These are phyloP conservation scores for Fusarium torulosum DNA, from an alignment of 2,329 filamentous ascomycete genomes.

Conservation along the genomic window DNA sequence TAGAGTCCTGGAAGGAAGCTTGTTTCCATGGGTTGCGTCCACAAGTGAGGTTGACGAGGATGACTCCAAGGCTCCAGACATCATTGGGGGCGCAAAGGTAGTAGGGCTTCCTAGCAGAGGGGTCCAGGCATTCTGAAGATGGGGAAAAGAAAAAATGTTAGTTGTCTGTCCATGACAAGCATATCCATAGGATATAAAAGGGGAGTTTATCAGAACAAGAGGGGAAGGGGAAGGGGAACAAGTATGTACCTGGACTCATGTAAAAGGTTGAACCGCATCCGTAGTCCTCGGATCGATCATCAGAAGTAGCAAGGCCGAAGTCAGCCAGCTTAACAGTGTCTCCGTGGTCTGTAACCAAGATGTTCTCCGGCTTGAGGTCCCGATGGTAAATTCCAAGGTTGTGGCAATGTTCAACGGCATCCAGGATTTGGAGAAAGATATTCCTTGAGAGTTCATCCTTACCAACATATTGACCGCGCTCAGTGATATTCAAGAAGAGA, in stretches of 20 bases:
- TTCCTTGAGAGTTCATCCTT: conserved; percentile 89
- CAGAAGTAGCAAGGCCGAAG: conserved; percentile 93
- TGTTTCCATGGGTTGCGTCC: conserved; percentile 99
- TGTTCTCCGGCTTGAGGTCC: conserved; percentile 98
- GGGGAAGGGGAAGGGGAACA: conserved; percentile 16
- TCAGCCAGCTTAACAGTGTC: conserved; percentile 95
- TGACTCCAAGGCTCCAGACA: conserved; percentile 97
- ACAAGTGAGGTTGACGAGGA: conserved; percentile 96
- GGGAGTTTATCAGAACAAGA: conserved; percentile 16
- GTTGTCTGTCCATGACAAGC: conserved; percentile 38
- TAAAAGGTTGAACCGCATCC: conserved; percentile 99
- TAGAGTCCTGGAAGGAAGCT: conserved; percentile 91
- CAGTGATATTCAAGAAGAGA: conserved; percentile 96
- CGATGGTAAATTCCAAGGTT: conserved; percentile 93
- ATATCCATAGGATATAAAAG: conserved; percentile 11
- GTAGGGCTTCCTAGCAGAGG: conserved; percentile 77
- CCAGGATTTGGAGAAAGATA: conserved; percentile 93
- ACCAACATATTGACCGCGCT: conserved; percentile 91
- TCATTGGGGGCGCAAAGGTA: conserved; percentile 97
- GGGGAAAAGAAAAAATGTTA: conserved; percentile 46
- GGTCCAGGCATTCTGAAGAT: conserved; percentile 85
- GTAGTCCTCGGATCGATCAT: conserved; percentile 89
- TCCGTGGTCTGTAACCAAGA: conserved; percentile 89
- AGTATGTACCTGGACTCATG: conserved; percentile 92
- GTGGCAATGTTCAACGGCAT: conserved; percentile 97